phyloP scores from a whole-genome alignment of 2,329 filamentous ascomycete genomes.

The Ophiostoma sp. region DNA sequence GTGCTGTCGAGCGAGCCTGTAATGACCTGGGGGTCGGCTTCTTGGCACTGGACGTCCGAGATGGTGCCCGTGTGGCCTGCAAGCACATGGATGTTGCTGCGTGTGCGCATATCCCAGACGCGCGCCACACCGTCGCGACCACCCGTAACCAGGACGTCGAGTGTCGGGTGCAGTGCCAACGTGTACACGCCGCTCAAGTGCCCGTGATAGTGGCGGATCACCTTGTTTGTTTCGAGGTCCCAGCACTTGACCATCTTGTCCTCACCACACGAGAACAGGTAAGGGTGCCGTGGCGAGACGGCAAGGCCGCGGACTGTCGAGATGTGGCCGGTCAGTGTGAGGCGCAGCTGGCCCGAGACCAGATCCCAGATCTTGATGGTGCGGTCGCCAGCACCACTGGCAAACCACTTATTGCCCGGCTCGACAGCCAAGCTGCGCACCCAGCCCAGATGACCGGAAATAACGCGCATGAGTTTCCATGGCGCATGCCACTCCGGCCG shows the following conservation, averaged over 20 bases:
- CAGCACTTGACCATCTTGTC: conserved; percentile 99
- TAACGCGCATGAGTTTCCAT: conserved; percentile 97
- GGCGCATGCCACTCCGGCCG: conserved; percentile 95
- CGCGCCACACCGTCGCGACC: conserved; percentile 89
- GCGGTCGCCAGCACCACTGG: conserved; percentile 86
- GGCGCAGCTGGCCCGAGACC: conserved; percentile 72
- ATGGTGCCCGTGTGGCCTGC: conserved; percentile 87
- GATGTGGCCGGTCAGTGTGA: conserved; percentile 91
- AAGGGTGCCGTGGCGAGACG: conserved; percentile 88
- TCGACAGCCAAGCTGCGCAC: conserved; percentile 85
- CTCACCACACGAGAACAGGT: conserved; percentile 95
- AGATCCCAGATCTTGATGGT: conserved; percentile 99
- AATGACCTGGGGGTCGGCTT: conserved; percentile 93
- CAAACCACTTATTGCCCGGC: conserved; percentile 96
- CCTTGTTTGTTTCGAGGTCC: conserved; percentile 99
- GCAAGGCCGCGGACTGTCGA: conserved; percentile 88
- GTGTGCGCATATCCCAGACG: conserved; percentile 97
- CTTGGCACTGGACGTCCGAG: conserved; percentile 83
- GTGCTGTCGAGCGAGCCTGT: conserved; percentile 88
- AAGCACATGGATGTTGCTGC: conserved; percentile 92
- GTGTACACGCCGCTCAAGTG: conserved; percentile 96
- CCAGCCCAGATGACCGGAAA: conserved; percentile 95
- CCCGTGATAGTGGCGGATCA: conserved; percentile 95
- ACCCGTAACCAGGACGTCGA: conserved; percentile 91
- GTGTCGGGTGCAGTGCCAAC: conserved; percentile 82